These are phyloP conservation scores for Scheffersomyces quercinus DNA, from an alignment of 1,139 yeast species.

Conservation along the genomic window DNA sequence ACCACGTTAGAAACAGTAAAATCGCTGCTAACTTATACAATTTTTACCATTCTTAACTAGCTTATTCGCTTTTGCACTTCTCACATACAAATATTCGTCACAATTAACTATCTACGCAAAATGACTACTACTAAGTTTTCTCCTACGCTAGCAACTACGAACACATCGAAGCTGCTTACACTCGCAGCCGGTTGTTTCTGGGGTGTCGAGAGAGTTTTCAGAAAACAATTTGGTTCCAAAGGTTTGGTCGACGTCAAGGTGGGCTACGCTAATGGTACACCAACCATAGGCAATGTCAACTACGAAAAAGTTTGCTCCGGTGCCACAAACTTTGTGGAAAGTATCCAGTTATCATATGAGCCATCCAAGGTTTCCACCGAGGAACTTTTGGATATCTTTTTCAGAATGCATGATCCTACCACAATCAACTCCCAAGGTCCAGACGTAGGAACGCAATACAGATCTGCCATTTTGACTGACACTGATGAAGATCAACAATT, in stretches of 20 bases:
- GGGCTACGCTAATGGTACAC: conserved; percentile 84
- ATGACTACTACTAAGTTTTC: conserved; percentile 28
- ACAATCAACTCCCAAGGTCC: conserved; percentile 70
- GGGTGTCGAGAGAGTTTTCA: conserved; percentile 88
- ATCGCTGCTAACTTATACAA: too few species aligned
- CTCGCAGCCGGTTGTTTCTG: conserved; percentile 90
- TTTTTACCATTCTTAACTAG: too few species aligned
- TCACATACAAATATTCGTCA: too few species aligned
- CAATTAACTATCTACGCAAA: background rate
- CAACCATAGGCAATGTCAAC: conserved; percentile 50
- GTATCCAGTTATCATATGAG: conserved; percentile 78
- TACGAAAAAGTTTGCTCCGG: conserved; percentile 79
- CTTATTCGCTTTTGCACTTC: too few species aligned
- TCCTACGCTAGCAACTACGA: conserved; percentile 36
- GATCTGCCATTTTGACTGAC: conserved; percentile 73
- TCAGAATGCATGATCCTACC: conserved; percentile 87
- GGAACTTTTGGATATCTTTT: conserved; percentile 79
- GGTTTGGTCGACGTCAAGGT: conserved; percentile 78
- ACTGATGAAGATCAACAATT: conserved; percentile 39
- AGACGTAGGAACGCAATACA: conserved; percentile 80
- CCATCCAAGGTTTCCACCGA: conserved; percentile 59
- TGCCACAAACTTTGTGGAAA: conserved; percentile 72
- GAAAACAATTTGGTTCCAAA: conserved; percentile 60
- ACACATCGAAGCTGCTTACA: conserved; percentile 53
- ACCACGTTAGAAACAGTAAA: too few species aligned